Base-by-base conservation (phyloP, 2,329 filamentous ascomycete species). In the Hyphodiscus sp. region DNA sequence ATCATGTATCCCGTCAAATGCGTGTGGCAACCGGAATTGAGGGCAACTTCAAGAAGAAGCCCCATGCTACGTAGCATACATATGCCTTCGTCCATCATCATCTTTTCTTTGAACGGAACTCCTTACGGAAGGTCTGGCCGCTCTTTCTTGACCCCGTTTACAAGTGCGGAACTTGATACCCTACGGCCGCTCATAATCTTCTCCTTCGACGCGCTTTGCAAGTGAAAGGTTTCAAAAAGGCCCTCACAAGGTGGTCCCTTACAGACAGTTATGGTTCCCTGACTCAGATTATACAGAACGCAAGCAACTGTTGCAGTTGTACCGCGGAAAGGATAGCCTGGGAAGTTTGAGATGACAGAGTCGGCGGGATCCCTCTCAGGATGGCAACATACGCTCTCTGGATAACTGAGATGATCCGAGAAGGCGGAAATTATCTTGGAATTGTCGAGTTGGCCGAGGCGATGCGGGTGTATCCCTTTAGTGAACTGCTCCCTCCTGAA, bases 201-300 rank as follows among this genome's bases (percentile, higher is more conserved):
- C n/a, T n/a, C n/a, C n/a, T n/a, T n/a, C n/a, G n/a, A n/a, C n/a
- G n/a, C n/a, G n/a, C 42, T 18, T 45, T n/a, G 8, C 33, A 38
- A 13, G 11, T 38, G 33, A 13, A 38, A 38, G 4, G 2, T 4
- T n/a, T 38, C 5, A n/a, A 50, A 50, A 2, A 45, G 6, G 16
- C 49, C 49, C 19, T 45, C 5, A 18, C 49, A 50, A 7, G 49
- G 49, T 13, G 41, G 41, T 15, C 49, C 49, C 16, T 50, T 50
- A 20, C 49, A 50, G 3, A 50, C 49, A 10, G 11, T 50, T 16
- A 50, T 18, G 2, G 41, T 45, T 15, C 49, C 30, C 41, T 50
- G 41, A 16, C 41, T 33, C 53, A 61, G 49, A 52, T 65, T 57
- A 52, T 65, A 65, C 5, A 64, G 50, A 16, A 65, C 61, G 45